Evolutionary conservation across 129 eudicot genomes (phyloP).

Genomic region (Artemisia argyi): DNA sequence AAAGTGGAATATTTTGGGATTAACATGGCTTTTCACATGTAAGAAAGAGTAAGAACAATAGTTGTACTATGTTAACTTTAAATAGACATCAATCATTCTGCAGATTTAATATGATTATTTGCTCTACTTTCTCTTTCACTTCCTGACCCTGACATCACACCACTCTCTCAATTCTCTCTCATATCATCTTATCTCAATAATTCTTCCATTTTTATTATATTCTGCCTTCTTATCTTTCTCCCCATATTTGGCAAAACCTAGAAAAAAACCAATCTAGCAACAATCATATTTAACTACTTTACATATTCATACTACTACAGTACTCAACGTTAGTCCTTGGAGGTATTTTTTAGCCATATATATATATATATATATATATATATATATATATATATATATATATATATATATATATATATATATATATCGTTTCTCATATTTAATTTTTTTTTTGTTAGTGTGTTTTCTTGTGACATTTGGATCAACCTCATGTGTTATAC

Average conservation of each 20-base stretch:
- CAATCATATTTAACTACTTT: slow-evolving; percentile 8
- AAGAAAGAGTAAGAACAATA: too few relatives aligned
- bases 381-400: neutral
- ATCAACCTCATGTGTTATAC: neutral
- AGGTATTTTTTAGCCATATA: too few relatives aligned
- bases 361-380: too few relatives aligned
- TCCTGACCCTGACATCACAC: slow-evolving; percentile 25
- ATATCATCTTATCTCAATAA: slow-evolving; percentile 37
- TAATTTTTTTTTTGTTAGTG: neutral
- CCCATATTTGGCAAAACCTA: slow-evolving; percentile 37
- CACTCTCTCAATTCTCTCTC: slow-evolving; percentile 24
- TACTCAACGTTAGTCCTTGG: neutral
- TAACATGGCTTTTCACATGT: too few relatives aligned
- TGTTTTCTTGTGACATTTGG: neutral
- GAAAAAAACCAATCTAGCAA: slow-evolving; percentile 18
- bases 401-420: too few relatives aligned
- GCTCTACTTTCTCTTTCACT: slow-evolving; percentile 31
- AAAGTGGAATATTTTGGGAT: too few relatives aligned
- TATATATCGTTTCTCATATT: neutral
- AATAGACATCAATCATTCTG: too few relatives aligned
- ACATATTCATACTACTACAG: slow-evolving; percentile 15
- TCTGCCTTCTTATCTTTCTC: slow-evolving; percentile 23
- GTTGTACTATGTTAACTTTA: too few relatives aligned
- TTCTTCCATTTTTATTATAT: slow-evolving; percentile 15
- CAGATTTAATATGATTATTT: neutral